phyloP scores from a whole-genome alignment of 2,329 filamentous ascomycete genomes.

The Xylariaceae sp. region DNA sequence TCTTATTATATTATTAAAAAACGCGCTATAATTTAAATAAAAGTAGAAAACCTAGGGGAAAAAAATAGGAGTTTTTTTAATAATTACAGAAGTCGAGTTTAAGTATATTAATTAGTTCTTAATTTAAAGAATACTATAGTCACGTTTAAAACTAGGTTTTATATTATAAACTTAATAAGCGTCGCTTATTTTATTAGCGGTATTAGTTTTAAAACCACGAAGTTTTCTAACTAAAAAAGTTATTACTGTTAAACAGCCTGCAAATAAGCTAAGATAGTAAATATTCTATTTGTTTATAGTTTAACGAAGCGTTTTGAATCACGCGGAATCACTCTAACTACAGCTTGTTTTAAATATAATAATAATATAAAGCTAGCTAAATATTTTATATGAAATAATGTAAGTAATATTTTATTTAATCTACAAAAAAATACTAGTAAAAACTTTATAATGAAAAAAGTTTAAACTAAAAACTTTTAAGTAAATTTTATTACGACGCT shows the following conservation, averaged over 20 bases:
- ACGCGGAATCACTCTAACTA: neutral
- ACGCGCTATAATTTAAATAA: too few species aligned
- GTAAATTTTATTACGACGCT: neutral
- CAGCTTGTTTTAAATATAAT: neutral
- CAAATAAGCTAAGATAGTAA: neutral
- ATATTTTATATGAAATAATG: neutral
- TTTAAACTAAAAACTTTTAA: neutral
- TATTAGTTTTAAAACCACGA: too few species aligned
- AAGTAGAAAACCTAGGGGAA: too few species aligned
- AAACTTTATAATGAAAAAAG: neutral
- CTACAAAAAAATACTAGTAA: neutral
- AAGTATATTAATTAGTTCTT: constrained; percentile 52
- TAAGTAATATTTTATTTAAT: neutral
- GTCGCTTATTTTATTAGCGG: neutral
- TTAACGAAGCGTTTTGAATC: neutral
- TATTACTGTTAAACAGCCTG: neutral
- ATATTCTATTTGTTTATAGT: neutral
- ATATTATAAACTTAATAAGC: constrained; percentile 38
- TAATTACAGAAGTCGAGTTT: too few species aligned
- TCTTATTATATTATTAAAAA: too few species aligned
- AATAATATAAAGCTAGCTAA: neutral
- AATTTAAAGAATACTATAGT: constrained; percentile 48
- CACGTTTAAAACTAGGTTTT: constrained; percentile 29
- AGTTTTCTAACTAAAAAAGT: too few species aligned
- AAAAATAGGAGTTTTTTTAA: too few species aligned